phyloP scores from a whole-genome alignment of 352 stramenopile species.

The Globisporangium cylindrosporum region DNA sequence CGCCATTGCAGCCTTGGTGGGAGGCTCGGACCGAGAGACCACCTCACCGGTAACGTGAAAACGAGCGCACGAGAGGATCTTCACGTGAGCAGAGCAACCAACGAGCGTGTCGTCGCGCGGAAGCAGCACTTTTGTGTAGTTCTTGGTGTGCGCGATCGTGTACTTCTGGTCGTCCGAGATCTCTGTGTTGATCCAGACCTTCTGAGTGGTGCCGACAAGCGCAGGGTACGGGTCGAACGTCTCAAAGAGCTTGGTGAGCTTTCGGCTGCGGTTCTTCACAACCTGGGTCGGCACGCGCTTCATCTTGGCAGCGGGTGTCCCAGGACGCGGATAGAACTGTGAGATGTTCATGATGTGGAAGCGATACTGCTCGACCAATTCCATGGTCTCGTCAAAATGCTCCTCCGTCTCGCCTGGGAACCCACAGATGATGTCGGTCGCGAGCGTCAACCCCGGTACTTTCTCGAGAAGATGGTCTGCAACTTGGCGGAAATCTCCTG shows the following conservation, averaged over 20 bases:
- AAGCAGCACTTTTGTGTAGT: constrained; percentile 92
- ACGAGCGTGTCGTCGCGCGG: constrained; percentile 68
- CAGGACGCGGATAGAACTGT: constrained; percentile 91
- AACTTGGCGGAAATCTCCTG: constrained; percentile 71
- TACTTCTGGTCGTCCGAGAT: constrained; percentile 70
- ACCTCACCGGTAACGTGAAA: constrained; percentile 79
- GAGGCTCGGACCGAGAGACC: constrained; percentile 51
- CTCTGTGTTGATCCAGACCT: constrained; percentile 86
- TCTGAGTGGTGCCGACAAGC: constrained; percentile 55
- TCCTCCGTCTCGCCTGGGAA: constrained; percentile 89
- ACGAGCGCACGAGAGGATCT: constrained; percentile 45
- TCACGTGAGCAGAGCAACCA: constrained; percentile 65
- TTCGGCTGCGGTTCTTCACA: constrained; percentile 87
- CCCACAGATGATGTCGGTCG: constrained; percentile 93
- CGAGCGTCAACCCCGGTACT: constrained; percentile 81
- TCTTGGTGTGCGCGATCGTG: constrained; percentile 89
- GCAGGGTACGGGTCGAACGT: constrained; percentile 74
- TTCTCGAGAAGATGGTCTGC: constrained; percentile 71
- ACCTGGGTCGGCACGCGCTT: constrained; percentile 81
- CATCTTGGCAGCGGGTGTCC: constrained; percentile 90
- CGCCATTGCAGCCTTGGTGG: constrained; percentile 41
- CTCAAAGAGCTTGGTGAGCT: constrained; percentile 86
- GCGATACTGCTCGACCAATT: constrained; percentile 81
- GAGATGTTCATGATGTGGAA: constrained; percentile 94
- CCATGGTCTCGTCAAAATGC: constrained; percentile 88